Base-by-base conservation (phyloP, 164 flowering plant species). In the Magnolia kwangsiensis region DNA sequence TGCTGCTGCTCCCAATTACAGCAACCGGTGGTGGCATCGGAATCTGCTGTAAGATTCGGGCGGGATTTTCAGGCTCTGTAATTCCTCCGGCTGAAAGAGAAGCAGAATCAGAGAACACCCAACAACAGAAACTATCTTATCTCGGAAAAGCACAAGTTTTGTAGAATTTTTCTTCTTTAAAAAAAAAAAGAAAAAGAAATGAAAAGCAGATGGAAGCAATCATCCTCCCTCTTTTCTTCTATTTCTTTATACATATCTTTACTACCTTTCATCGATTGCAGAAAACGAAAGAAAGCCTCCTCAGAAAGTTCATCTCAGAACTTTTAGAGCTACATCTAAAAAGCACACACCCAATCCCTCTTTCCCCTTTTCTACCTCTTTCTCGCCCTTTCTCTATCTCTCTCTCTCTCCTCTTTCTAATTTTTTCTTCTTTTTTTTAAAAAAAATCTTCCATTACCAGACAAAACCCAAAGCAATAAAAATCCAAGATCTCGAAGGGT, bases 11-110 rank as follows among this genome's bases (percentile, higher is more conserved):
- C 10, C 78, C 73, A 51, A 50, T 67, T 10, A 37, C 24, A 82
- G 72, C 50, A 24, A 75, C 75, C 11, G 31, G 63, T 18, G 64
- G 63, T 24, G 72, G 76, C 50, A 31, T 16, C 29, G 78, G 84
- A 50, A 63, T 76, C 67, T 74, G 78, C n/a, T 75, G 31, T 21
- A 70, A 16, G 7, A 59, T 50, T 20, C 73, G 74, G 6, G 77
- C 68, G 20, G 81, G 64, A 50, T 80, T 86, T n/a, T 86, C 90
- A 21, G 87, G 80, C 59, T 89, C 83, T 85, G 81, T 16, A 37
- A 72, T 31, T 27, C 73, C 14, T 51, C 14, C n/a, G 37, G 23
- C 11, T n/a, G 50, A 61, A 67, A 45, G 4, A 71, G 14, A 37
- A 68, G 50, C 18, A 3, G 1, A 61, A 61, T 8, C 50, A 58